phyloP scores from a whole-genome alignment of 2,329 filamentous ascomycete genomes.

The Claviceps arundinis region DNA sequence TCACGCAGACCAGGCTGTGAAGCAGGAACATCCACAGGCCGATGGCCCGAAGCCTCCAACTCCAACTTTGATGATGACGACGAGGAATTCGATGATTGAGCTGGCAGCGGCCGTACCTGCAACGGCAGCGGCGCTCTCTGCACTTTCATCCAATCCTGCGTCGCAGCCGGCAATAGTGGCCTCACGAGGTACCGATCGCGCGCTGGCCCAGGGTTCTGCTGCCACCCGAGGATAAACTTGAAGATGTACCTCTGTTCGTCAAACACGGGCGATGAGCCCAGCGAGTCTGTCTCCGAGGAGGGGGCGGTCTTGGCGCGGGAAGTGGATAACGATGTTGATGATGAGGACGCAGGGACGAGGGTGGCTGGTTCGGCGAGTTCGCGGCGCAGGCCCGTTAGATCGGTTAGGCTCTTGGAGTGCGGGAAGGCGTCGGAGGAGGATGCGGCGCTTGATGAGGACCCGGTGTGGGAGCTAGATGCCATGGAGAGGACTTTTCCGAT shows the following conservation, averaged over 20 bases:
- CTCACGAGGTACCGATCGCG: slow-evolving; percentile 51
- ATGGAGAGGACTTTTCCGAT: slow-evolving; percentile 48
- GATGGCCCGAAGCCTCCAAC: too few relatives aligned
- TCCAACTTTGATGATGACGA: too few relatives aligned
- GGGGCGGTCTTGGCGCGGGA: slow-evolving; percentile 19
- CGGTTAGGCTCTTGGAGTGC: neutral
- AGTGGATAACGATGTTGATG: too few relatives aligned
- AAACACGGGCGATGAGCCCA: slow-evolving; percentile 40
- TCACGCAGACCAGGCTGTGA: neutral
- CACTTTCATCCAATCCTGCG: slow-evolving; percentile 47
- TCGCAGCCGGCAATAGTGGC: slow-evolving; percentile 56
- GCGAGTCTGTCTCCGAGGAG: slow-evolving; percentile 39
- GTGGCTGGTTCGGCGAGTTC: neutral
- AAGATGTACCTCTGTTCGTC: slow-evolving; percentile 51
- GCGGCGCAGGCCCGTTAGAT: neutral
- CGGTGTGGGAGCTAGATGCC: slow-evolving; percentile 11
- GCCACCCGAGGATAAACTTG: slow-evolving; percentile 61
- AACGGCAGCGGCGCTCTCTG: slow-evolving; percentile 8
- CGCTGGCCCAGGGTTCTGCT: slow-evolving; percentile 38
- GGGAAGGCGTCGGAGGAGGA: too few relatives aligned
- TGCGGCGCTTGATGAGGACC: neutral
- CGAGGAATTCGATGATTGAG: too few relatives aligned
- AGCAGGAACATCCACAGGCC: too few relatives aligned
- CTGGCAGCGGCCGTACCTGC: too few relatives aligned
- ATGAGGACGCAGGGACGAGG: slow-evolving; percentile 2